Conservation (phyloP, 768 basidiomycete species). For the Fistulinella prunicolor region DNA sequence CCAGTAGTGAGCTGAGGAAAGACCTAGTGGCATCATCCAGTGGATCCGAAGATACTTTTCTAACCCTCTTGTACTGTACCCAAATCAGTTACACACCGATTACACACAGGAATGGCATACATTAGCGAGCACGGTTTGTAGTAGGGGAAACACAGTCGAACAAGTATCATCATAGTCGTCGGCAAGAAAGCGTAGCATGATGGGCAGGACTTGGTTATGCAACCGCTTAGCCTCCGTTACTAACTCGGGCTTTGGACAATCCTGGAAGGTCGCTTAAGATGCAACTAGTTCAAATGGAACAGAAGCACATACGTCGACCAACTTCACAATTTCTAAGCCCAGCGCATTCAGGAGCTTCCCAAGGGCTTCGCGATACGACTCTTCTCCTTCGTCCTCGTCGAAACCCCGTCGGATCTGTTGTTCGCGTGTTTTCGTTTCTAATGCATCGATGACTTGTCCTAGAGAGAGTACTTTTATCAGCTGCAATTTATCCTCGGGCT, state of each 20-base stretch:
- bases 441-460: slow-evolving; percentile 72
- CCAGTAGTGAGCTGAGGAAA: slow-evolving; percentile 76
- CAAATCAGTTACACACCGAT: slow-evolving; percentile 3
- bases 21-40: slow-evolving; percentile 64
- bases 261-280: slow-evolving; percentile 39
- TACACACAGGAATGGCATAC: slow-evolving; percentile 42
- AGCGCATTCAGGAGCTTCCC: slow-evolving; percentile 80
- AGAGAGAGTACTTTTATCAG: slow-evolving; percentile 87
- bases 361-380: slow-evolving; percentile 84
- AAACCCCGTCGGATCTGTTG: slow-evolving; percentile 65
- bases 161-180: slow-evolving; percentile 90
- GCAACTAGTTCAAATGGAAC: not conserved
- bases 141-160: slow-evolving; percentile 77
- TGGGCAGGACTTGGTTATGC: slow-evolving; percentile 67
- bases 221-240: slow-evolving; percentile 61
- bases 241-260: slow-evolving; percentile 55
- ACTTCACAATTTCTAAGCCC: slow-evolving; percentile 79
- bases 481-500: slow-evolving; percentile 84
- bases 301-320: slow-evolving; percentile 60
- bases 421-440: slow-evolving; percentile 72
- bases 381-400: slow-evolving; percentile 81
- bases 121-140: slow-evolving; percentile 67
- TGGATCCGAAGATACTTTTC: slow-evolving; percentile 58
- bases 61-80: slow-evolving; percentile 75
- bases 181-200: slow-evolving; percentile 84